A percentile compares a stretch with the other conserved stretches of the same genome.
Conservation (phyloP, 2,329 filamentous ascomycete species). For the Zasmidium angulare region DNA sequence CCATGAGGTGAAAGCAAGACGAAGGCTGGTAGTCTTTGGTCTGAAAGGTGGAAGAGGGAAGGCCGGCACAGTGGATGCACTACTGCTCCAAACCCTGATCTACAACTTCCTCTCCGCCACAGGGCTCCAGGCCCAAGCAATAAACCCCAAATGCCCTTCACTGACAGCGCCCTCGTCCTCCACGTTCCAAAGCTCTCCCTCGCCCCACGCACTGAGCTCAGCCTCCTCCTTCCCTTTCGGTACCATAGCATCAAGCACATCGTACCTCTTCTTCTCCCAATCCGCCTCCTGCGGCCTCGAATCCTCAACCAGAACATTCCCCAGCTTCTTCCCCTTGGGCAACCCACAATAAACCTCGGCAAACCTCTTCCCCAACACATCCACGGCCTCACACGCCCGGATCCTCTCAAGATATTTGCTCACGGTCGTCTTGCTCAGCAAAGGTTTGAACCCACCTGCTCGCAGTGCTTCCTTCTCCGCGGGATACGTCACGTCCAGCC, state of each 20-base stretch:
- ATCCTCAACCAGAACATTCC: slow-evolving; percentile 32
- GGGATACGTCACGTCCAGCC: slow-evolving; percentile 33
- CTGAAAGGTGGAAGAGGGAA: no score
- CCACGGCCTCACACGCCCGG: slow-evolving; percentile 15
- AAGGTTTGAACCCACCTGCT: slow-evolving; percentile 31
- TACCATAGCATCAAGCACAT: slow-evolving; percentile 24
- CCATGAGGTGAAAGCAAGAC: no score
- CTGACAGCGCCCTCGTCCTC: slow-evolving; percentile 16
- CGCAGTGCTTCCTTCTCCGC: slow-evolving; percentile 23
- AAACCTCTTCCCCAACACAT: slow-evolving; percentile 23
- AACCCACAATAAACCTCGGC: slow-evolving; percentile 27
- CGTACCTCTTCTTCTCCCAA: slow-evolving; percentile 32
- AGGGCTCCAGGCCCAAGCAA: slow-evolving; percentile 35
- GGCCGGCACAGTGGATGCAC: no score
- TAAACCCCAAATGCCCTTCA: slow-evolving; percentile 29
- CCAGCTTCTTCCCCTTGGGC: slow-evolving; percentile 29
- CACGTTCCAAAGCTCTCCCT: slow-evolving; percentile 27
- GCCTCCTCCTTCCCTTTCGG: slow-evolving; percentile 23
- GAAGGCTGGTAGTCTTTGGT: no score
- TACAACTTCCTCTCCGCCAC: slow-evolving; percentile 26
- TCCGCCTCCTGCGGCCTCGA: slow-evolving; percentile 28
- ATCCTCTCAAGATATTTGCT: slow-evolving; percentile 21
- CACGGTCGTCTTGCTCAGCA: slow-evolving; percentile 29
- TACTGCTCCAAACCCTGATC: no score
- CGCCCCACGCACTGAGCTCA: slow-evolving; percentile 19